Base-by-base conservation (phyloP, 1,284 basidiomycete species). In the Quambalaria eucalypti region DNA sequence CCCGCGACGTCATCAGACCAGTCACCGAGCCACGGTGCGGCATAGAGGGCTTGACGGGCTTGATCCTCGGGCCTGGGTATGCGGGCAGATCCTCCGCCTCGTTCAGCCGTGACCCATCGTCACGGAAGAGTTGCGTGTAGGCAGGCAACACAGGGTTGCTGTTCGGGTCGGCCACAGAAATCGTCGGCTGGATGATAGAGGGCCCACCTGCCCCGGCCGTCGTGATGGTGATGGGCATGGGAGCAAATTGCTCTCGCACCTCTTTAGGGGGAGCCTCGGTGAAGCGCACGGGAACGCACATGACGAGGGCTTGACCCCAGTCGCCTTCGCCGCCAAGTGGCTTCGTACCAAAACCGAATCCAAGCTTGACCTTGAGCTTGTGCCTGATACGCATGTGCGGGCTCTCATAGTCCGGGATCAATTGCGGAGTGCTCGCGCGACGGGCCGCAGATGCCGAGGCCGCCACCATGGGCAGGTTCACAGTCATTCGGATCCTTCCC, bases 351-450 rank as follows among this genome's bases (percentile, higher is more conserved):
- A 72, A 65, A 1, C 69, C 70, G 28, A 75, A 74, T 25, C 68
- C 66, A 2, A 75, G 60, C 56, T 75, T 75, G 50, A 75, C 73
- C 50, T 72, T 70, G 56, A 75, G 65, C 62, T 74, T 73, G 66
- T 75, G 73, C 26, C 71, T 62, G 36, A 74, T 52, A 21, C 71
- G 65, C 16, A 69, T 64, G 48, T 68, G 71, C 0, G 73, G 71
- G 44, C 66, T 69, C 31, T 75, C 73, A 57, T 68, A 75, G 59
- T 75, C 73, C 3, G 73, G 51, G 21, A 74, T 55, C 12, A 75
- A 59, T 54, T 68, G 70, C 10, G 66, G 58, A 19, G 62, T 61
- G 9, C 59, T 60, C 16, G 54, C 51, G 28, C 47, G 58, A 33
- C 59, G 54, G n/a, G 68, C 62, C 21, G 21, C 50, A 2, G 56